Evolutionary conservation across 345 rosid species (phyloP), one percentile per base, ranked within the genome.

Genomic region (Raphanus raphanistrum): DNA sequence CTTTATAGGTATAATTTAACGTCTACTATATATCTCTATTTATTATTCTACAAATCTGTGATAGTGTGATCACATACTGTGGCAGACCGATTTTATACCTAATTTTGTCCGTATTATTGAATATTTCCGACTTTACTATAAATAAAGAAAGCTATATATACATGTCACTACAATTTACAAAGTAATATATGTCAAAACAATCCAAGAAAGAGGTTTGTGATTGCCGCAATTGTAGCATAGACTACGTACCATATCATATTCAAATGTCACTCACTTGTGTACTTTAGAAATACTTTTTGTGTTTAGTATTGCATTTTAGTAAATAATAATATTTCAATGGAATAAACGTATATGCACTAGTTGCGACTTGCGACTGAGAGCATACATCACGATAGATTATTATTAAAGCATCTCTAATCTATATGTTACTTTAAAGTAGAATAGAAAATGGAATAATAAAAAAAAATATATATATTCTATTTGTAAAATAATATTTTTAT

Each of bases 201-300:
- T 61, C 57, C 58, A 60, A 68, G 52, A 61, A 52, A 67, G 63
- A 68, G 69, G 71, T 36, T 50, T 62, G 71, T 79, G 79, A 79
- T 74, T 79, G 66, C 82, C 82, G 82, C 71, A 63, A 79, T 79
- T 74, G 79, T 62, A 68, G 79, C 79, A 79, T 79, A 75, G 71
- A 68, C 71, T 68, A 68, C 77, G 82, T 73, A 79, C 54, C 70
- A 50, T 73, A 73, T 68, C 74, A 79, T 73, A 67, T 73, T 68
- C 59, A 67, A 79, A 62, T 60, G 69, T 66, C 63, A 66, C 63
- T 72, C 74, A 72, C 27, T 67, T 67, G 48, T 59, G 60, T 78
- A 66, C 1, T 15, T 65, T 65, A 70, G 0, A 63, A 54, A 11
- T 70, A 63, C 29, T 64, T 38, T 21, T n/a, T 33, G 6, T 25